phyloP scores from a whole-genome alignment of 371 early-diverging fungal species.

The Mortierella sp. region DNA sequence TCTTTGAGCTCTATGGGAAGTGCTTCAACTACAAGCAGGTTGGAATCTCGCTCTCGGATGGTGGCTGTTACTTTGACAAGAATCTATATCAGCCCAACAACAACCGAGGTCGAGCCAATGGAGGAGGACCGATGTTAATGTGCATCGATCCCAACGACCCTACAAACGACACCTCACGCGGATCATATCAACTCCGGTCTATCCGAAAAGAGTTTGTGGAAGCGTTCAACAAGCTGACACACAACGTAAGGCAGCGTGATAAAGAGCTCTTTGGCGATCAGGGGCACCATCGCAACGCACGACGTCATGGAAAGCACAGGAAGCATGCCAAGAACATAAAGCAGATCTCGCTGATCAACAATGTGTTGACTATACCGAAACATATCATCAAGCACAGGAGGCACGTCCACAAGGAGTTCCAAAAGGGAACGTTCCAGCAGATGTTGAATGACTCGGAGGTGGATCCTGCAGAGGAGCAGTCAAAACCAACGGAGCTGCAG shows the following conservation, averaged over 20 bases:
- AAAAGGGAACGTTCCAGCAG: conserved; percentile 7
- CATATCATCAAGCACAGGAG: conserved; percentile 17
- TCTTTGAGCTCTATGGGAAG: conserved; percentile 95
- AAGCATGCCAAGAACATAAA: background rate
- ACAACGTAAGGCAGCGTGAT: conserved; percentile 19
- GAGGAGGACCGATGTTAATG: conserved; percentile 29
- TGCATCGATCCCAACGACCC: conserved; percentile 73
- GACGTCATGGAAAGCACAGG: background rate
- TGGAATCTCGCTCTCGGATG: conserved; percentile 71
- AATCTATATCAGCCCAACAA: background rate
- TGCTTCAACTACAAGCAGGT: conserved; percentile 75
- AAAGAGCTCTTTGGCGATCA: conserved; percentile 14
- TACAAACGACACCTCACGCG: conserved; percentile 68
- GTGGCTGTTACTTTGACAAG: conserved; percentile 33
- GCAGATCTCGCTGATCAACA: conserved; percentile 37
- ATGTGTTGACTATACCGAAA: conserved; percentile 16
- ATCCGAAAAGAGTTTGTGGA: conserved; percentile 42
- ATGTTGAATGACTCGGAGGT: conserved; percentile 2
- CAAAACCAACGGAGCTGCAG: background rate
- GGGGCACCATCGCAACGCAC: background rate
- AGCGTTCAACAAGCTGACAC: conserved; percentile 23
- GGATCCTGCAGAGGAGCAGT: background rate
- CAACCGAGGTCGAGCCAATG: background rate
- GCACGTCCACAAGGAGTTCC: conserved; percentile 25
- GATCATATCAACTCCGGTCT: conserved; percentile 46